A percentile compares a stretch with the other conserved stretches of the same genome.
Evolutionary conservation across 768 basidiomycete species (phyloP).

Genomic region (Suillus placidus): DNA sequence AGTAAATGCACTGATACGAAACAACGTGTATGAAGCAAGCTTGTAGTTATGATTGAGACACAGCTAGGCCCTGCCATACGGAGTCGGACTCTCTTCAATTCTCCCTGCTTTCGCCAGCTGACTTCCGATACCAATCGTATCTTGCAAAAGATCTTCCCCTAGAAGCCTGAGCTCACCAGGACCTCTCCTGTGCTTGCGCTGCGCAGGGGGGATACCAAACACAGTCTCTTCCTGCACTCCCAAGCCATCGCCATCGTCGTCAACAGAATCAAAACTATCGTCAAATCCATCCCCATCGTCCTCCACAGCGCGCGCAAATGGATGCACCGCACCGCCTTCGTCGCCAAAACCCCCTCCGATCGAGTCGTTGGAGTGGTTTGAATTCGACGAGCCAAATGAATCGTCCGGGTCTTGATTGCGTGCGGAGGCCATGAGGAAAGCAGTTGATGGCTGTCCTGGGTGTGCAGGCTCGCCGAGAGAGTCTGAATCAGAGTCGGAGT

Average conservation of each 20-base stretch:
- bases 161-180: conserved; percentile 51
- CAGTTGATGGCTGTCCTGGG: conserved; percentile 67
- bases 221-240: conserved; percentile 62
- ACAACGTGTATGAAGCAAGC: not conserved
- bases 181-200: conserved; percentile 37
- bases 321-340: conserved; percentile 52
- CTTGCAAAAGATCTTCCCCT: conserved; percentile 64
- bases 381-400: conserved; percentile 50
- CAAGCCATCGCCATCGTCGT: conserved; percentile 38
- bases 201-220: conserved; percentile 67
- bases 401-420: conserved; percentile 35
- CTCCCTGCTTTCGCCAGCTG: conserved; percentile 51
- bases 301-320: conserved; percentile 51
- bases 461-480: conserved; percentile 58
- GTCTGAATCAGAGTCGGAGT: conserved; percentile 61
- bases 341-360: conserved; percentile 42
- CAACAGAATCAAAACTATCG: conserved; percentile 56
- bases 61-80: conserved; percentile 30
- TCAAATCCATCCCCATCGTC: conserved; percentile 46
- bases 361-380: conserved; percentile 62
- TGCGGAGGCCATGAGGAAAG: conserved; percentile 65
- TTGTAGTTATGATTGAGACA: not conserved
- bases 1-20: not conserved
- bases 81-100: conserved; percentile 70
- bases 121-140: conserved; percentile 62